Evolutionary conservation across 768 basidiomycete species (phyloP).

Genomic region (Mycena maculata): DNA sequence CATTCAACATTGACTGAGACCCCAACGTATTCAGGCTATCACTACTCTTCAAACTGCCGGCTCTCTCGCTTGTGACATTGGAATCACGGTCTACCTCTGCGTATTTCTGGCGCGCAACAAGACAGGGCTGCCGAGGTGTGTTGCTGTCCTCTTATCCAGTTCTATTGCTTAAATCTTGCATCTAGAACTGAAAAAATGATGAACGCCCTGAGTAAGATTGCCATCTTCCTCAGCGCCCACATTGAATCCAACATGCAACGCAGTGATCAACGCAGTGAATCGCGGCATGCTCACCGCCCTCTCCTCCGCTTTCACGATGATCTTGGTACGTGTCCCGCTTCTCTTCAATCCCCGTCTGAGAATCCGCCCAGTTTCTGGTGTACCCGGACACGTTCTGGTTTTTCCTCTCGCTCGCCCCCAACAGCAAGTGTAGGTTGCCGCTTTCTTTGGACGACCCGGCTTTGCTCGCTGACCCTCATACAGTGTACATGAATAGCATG

Average conservation of each 20-base stretch:
- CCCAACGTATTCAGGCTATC: background rate
- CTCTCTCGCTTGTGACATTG: constrained; percentile 24
- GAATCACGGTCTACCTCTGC: constrained; percentile 26
- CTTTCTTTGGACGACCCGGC: background rate
- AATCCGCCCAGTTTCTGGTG: constrained; percentile 12
- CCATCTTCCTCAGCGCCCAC: too few relatives aligned
- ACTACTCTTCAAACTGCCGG: constrained; percentile 30
- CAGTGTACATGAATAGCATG: constrained; percentile 37
- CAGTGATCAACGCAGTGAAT: constrained; percentile 27
- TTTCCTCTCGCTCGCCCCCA: constrained; percentile 29
- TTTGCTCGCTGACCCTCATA: background rate
- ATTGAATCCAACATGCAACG: too few relatives aligned
- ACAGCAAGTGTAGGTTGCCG: constrained; percentile 30
- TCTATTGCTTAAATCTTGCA: background rate
- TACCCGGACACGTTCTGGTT: constrained; percentile 31
- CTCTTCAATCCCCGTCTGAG: background rate
- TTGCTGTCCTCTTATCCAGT: too few relatives aligned
- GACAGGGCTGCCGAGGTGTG: constrained; percentile 20
- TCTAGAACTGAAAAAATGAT: constrained; percentile 21
- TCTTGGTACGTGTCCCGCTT: constrained; percentile 1
- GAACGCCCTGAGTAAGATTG: constrained; percentile 20
- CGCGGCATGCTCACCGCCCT: constrained; percentile 29
- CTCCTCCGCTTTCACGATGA: constrained; percentile 18
- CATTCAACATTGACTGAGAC: background rate
- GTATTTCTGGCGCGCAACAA: constrained; percentile 15